Conservation (phyloP, 2,329 filamentous ascomycete species). For the Xylariaceae sp. region DNA sequence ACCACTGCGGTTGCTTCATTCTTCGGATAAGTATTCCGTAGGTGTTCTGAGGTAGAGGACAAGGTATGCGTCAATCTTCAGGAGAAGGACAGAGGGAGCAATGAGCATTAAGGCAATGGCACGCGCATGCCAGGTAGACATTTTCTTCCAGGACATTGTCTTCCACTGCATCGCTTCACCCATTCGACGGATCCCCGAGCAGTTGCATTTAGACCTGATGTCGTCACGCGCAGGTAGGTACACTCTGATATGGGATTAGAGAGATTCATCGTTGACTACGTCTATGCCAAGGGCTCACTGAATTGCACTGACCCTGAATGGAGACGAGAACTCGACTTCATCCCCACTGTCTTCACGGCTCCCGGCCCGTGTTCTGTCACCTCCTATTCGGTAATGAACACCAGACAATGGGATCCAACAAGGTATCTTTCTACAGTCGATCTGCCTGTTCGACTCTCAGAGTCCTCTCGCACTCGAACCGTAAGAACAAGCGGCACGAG, state of each 20-base stretch:
- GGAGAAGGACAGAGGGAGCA: no score
- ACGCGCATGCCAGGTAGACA: neutral
- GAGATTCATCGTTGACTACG: neutral
- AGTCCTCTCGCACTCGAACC: neutral
- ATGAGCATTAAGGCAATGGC: neutral
- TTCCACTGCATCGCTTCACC: constrained; percentile 2
- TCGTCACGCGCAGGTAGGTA: neutral
- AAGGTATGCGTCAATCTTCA: no score
- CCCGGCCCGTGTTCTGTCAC: neutral
- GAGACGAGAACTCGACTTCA: neutral
- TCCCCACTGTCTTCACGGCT: neutral
- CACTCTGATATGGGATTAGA: neutral
- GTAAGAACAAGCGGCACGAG: neutral
- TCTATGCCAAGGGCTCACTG: neutral
- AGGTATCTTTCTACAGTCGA: neutral
- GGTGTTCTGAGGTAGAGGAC: no score
- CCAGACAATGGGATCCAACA: neutral
- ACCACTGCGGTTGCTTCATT: no score
- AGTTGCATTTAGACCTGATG: neutral
- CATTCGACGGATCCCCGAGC: constrained; percentile 3
- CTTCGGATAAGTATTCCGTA: no score
- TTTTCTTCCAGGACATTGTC: neutral
- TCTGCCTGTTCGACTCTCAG: neutral
- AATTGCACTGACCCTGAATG: neutral
- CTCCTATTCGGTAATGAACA: neutral